Percentiles rank a stretch among this genome's conserved stretches.
These are phyloP conservation scores for Madurella fahalii DNA, from an alignment of 2,329 filamentous ascomycete species.

Conservation along the genomic window DNA sequence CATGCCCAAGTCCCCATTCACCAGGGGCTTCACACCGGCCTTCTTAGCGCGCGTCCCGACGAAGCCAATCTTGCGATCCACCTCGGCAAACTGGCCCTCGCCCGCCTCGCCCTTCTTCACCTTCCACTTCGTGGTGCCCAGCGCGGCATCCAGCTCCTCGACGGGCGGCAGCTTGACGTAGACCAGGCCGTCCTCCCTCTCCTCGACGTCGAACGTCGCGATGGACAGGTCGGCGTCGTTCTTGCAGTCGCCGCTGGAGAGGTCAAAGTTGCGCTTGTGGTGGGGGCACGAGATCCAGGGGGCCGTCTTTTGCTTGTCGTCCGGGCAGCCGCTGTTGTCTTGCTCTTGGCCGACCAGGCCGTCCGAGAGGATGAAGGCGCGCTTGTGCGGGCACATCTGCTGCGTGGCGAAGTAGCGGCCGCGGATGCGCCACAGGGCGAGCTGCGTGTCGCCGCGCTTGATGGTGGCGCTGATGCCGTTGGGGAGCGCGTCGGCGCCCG, in stretches of 20 bases:
- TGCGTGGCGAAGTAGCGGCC: conserved; percentile 81
- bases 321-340: conserved; percentile 35
- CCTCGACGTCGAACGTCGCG: conserved; percentile 75
- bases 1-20: conserved; percentile 28
- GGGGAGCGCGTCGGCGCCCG: conserved; percentile 55
- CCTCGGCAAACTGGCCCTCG: conserved; percentile 37
- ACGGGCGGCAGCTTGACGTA: conserved; percentile 78
- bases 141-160: conserved; percentile 71
- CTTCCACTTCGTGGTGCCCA: conserved; percentile 76
- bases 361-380: conserved; percentile 83
- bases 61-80: conserved; percentile 45
- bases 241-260: conserved; percentile 66
- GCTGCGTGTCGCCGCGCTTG: conserved; percentile 83
- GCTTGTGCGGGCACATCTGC: conserved; percentile 93
- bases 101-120: conserved; percentile 66
- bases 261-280: conserved; percentile 86
- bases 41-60: conserved; percentile 42
- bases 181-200: conserved; percentile 67
- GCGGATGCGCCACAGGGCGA: conserved; percentile 79
- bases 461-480: conserved; percentile 73
- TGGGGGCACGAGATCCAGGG: conserved; percentile 86
- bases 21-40: conserved; percentile 35
- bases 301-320: conserved; percentile 16
- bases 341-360: conserved; percentile 71
- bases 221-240: conserved; percentile 75